Percentiles rank a stretch among this genome's conserved stretches.
These are phyloP conservation scores for Heimioporus retisporus DNA, from an alignment of 1,284 basidiomycete species.

Conservation along the genomic window DNA sequence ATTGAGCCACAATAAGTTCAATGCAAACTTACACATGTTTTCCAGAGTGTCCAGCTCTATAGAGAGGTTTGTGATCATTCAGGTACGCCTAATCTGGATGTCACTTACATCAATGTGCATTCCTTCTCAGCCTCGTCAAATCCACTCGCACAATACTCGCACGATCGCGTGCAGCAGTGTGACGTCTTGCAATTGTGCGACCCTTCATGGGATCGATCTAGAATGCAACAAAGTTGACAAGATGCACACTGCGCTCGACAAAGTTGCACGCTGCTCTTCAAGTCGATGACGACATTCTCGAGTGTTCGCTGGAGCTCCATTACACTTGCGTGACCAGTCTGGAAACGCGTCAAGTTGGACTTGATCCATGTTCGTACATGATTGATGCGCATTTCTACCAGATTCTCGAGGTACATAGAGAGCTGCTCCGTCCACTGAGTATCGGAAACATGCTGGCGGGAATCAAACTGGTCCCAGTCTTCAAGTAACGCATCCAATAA, in stretches of 20 bases:
- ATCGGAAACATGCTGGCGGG: constrained; percentile 51
- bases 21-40: constrained; percentile 56
- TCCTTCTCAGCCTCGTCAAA: constrained; percentile 15
- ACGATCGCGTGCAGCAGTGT: constrained; percentile 55
- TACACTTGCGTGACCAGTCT: constrained; percentile 55
- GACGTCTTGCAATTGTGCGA: constrained; percentile 59
- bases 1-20: neutral
- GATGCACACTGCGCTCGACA: constrained; percentile 56
- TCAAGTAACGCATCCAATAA: constrained; percentile 38
- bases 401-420: constrained; percentile 47
- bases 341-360: constrained; percentile 60
- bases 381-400: constrained; percentile 53
- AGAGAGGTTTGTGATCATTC: neutral
- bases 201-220: constrained; percentile 54
- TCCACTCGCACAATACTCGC: constrained; percentile 47
- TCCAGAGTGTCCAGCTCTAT: constrained; percentile 65
- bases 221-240: constrained; percentile 61
- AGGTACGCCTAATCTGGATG: neutral
- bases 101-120: constrained; percentile 57
- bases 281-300: constrained; percentile 52
- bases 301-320: constrained; percentile 55
- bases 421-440: constrained; percentile 54
- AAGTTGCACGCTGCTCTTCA: constrained; percentile 58
- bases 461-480: constrained; percentile 45
- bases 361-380: constrained; percentile 62